phyloP scores from a whole-genome alignment of 1,284 basidiomycete genomes.

The Cryptococcus sp. region DNA sequence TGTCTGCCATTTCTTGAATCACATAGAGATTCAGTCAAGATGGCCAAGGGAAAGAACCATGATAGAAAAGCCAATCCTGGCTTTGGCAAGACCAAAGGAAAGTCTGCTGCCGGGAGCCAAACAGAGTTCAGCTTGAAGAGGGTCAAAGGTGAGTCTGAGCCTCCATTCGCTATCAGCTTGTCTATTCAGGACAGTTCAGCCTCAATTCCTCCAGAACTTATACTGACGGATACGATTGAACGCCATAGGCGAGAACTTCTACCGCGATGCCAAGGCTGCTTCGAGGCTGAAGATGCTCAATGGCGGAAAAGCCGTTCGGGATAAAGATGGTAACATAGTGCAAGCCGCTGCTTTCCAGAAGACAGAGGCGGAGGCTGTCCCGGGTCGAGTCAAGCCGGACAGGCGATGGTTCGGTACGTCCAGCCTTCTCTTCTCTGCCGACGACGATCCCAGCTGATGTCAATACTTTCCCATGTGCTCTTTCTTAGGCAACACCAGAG shows the following conservation, averaged over 20 bases:
- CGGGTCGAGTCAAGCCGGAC: conserved; percentile 89
- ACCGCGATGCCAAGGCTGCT: conserved; percentile 85
- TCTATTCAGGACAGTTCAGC: not conserved
- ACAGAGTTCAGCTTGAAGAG: conserved; percentile 60
- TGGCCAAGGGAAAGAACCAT: conserved; percentile 54
- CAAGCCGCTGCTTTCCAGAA: conserved; percentile 92
- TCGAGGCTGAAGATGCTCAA: conserved; percentile 83
- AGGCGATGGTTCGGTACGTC: conserved; percentile 88
- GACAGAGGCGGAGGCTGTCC: conserved; percentile 80
- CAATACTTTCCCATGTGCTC: no score
- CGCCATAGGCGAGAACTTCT: conserved; percentile 74
- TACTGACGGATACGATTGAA: conserved; percentile 4
- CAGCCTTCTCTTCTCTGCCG: conserved; percentile 4
- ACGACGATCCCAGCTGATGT: not conserved
- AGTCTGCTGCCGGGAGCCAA: conserved; percentile 29
- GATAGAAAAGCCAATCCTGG: conserved; percentile 43
- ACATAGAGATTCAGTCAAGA: conserved; percentile 18
- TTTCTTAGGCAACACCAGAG: conserved; percentile 83
- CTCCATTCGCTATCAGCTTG: not conserved
- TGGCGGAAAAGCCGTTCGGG: conserved; percentile 83
- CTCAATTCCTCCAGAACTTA: not conserved
- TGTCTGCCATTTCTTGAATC: not conserved
- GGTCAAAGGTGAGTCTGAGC: conserved; percentile 57
- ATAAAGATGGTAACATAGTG: conserved; percentile 85
- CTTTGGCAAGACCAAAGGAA: conserved; percentile 45